Percentiles rank a stretch among this genome's conserved stretches.
phyloP scores from a whole-genome alignment of 2,329 filamentous ascomycete species.

The Karstenula rhodostoma region DNA sequence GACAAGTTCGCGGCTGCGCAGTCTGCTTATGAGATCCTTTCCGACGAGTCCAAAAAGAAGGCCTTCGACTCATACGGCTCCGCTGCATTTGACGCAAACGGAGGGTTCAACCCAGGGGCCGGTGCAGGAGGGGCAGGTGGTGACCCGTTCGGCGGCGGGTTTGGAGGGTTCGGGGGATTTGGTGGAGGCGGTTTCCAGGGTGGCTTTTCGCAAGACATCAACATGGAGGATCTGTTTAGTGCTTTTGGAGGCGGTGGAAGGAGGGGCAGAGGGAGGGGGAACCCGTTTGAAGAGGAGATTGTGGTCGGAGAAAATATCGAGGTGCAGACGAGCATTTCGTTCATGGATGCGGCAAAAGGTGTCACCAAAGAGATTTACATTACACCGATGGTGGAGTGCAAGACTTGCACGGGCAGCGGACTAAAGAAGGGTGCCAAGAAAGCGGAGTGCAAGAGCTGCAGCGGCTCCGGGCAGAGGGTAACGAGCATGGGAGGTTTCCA shows the following conservation, averaged over 20 bases:
- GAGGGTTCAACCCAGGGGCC: constrained; percentile 80
- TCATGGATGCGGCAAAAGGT: constrained; percentile 95
- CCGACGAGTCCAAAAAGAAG: constrained; percentile 90
- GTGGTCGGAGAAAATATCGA: constrained; percentile 96
- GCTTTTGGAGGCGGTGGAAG: constrained; percentile 73
- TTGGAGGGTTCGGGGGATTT: constrained; percentile 48
- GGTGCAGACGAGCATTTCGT: constrained; percentile 89
- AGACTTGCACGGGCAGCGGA: constrained; percentile 83
- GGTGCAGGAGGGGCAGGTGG: constrained; percentile 69
- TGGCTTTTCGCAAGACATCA: constrained; percentile 83
- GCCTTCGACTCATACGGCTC: constrained; percentile 91
- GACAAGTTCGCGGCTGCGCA: constrained; percentile 95
- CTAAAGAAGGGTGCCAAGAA: constrained; percentile 81
- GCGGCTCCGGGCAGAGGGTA: constrained; percentile 84
- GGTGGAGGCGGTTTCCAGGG: constrained; percentile 71
- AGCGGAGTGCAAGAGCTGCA: constrained; percentile 78
- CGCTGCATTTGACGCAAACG: constrained; percentile 72
- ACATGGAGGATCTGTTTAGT: constrained; percentile 94
- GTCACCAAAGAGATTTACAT: constrained; percentile 87
- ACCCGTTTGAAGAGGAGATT: constrained; percentile 80
- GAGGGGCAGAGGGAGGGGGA: constrained; percentile 58
- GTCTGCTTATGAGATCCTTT: constrained; percentile 90
- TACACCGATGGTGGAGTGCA: constrained; percentile 81
- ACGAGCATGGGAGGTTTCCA: constrained; percentile 96
- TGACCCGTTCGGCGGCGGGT: constrained; percentile 67